Conservation (phyloP, 169 alveolate species). For the Cryptosporidium tyzzeri region DNA sequence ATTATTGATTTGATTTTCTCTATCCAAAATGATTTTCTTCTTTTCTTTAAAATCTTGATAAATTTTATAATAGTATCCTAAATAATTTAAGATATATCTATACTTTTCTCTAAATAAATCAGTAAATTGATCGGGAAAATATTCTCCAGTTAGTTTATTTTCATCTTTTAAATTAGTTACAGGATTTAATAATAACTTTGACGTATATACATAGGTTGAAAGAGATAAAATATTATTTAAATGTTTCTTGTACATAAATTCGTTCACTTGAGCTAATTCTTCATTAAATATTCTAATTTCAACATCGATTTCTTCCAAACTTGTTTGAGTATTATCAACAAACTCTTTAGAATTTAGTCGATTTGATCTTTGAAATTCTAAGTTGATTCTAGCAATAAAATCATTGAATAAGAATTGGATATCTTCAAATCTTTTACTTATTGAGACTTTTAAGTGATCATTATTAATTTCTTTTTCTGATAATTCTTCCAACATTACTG, state of each 20-base stretch:
- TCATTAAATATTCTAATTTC: background rate
- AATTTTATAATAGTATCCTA: slow-evolving; percentile 16
- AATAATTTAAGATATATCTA: background rate
- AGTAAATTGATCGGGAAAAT: background rate
- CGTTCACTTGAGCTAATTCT: slow-evolving; percentile 3
- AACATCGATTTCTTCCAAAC: slow-evolving; percentile 7
- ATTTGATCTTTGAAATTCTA: background rate
- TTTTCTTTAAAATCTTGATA: slow-evolving; percentile 25
- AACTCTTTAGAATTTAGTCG: slow-evolving; percentile 1
- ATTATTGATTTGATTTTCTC: slow-evolving; percentile 3
- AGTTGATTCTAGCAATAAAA: slow-evolving; percentile 19
- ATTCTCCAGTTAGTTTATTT: background rate
- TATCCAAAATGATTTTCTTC: slow-evolving; percentile 12
- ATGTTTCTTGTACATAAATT: background rate
- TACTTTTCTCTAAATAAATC: slow-evolving; percentile 42
- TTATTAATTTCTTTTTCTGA: slow-evolving; percentile 39
- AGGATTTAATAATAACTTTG: slow-evolving; percentile 13
- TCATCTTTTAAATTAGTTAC: background rate
- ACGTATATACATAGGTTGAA: slow-evolving; percentile 6
- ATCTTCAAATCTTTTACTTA: slow-evolving; percentile 14
- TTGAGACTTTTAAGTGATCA: slow-evolving; percentile 5
- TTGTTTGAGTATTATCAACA: slow-evolving; percentile 7
- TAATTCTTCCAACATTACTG: slow-evolving; percentile 9
- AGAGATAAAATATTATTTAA: background rate
- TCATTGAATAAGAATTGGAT: slow-evolving; percentile 28